A percentile compares a stretch with the other conserved stretches of the same genome.
Evolutionary conservation across 2,329 filamentous ascomycete genomes (phyloP).

Genomic region (Rosellinia necatrix): DNA sequence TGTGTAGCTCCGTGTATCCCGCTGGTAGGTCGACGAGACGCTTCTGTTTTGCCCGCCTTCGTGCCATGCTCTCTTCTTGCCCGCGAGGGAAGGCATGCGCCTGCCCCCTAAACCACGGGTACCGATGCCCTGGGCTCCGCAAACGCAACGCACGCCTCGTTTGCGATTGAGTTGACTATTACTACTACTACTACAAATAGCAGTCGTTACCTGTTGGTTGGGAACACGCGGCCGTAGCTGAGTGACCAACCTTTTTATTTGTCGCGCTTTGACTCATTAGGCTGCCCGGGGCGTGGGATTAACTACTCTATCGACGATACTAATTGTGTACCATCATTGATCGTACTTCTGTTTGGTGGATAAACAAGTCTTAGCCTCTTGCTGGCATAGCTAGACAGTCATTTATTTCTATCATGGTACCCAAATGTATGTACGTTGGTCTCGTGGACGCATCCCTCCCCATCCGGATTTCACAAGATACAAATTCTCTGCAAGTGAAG

Average conservation of each 20-base stretch:
- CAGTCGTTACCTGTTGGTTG: background rate
- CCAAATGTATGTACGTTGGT: too few relatives aligned
- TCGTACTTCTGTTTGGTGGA: background rate
- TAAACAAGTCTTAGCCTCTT: background rate
- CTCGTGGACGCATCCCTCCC: background rate
- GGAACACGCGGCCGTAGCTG: background rate
- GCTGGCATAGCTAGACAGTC: background rate
- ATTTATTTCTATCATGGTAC: background rate
- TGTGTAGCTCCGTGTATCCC: slow-evolving; percentile 20
- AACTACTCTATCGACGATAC: background rate
- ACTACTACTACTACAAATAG: too few relatives aligned
- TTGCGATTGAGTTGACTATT: too few relatives aligned
- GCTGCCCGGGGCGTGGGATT: background rate
- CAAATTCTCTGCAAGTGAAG: too few relatives aligned
- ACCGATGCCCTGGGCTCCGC: too few relatives aligned
- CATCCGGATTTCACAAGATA: background rate
- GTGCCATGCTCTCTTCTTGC: slow-evolving; percentile 5
- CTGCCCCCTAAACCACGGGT: too few relatives aligned
- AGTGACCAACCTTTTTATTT: background rate
- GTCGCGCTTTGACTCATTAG: background rate
- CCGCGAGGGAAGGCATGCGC: too few relatives aligned
- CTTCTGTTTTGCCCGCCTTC: background rate
- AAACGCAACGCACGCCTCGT: too few relatives aligned
- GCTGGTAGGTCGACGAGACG: slow-evolving; percentile 11
- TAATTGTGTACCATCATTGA: too few relatives aligned